Conservation (phyloP, 2,329 filamentous ascomycete genomes). For the Fusarium udum region DNA sequence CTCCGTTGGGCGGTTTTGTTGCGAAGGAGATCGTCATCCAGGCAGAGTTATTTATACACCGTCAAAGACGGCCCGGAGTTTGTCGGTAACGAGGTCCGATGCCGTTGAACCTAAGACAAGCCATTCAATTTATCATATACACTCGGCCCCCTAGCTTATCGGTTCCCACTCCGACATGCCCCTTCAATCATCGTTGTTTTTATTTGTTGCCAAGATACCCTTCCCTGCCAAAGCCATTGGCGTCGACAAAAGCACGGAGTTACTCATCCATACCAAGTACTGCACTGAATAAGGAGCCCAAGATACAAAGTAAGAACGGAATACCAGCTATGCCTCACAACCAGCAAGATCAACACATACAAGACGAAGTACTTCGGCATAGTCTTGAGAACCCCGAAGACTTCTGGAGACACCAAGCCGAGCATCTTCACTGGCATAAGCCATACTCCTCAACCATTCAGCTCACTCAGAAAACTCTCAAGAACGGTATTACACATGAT, state of each 20-base stretch:
- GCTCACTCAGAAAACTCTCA: conserved; percentile 69
- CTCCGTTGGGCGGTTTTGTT: not conserved
- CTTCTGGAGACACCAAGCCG: conserved; percentile 82
- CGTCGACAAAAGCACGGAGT: not conserved
- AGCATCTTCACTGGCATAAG: conserved; percentile 82
- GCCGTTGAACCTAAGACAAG: conserved; percentile 21
- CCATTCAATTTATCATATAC: conserved; percentile 12
- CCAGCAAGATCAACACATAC: conserved; percentile 45
- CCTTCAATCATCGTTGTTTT: conserved; percentile 1
- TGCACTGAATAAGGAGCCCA: not conserved
- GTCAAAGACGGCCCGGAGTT: conserved; percentile 1
- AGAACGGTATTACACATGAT: conserved; percentile 69
- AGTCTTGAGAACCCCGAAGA: conserved; percentile 75
- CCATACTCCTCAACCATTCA: conserved; percentile 71
- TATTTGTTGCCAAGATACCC: not conserved
- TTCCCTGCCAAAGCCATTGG: not conserved
- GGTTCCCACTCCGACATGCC: not conserved
- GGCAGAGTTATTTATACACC: conserved; percentile 3
- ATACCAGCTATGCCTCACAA: conserved; percentile 24
- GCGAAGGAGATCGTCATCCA: conserved; percentile 12
- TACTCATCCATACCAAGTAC: not conserved
- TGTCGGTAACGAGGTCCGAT: conserved; percentile 23
- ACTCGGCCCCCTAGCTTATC: conserved; percentile 11
- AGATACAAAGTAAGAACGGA: not conserved
- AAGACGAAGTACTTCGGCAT: conserved; percentile 60